Base-by-base conservation (phyloP, 768 basidiomycete genomes). In the Lentinus brumalis region DNA sequence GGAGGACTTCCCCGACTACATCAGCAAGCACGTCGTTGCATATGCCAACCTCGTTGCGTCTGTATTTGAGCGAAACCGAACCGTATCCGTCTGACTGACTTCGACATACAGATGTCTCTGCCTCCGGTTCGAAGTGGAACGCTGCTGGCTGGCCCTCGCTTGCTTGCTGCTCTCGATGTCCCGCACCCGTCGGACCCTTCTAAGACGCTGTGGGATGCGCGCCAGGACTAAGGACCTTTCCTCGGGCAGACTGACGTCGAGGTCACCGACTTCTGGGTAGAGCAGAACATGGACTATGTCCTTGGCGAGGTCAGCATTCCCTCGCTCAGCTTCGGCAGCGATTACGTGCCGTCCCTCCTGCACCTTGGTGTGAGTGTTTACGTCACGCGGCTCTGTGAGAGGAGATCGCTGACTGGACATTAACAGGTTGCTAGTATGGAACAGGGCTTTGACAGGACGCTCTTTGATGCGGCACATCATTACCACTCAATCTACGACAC, bases 341-440 rank as follows among this genome's bases (percentile, higher is more conserved):
- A 98, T 73, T 98, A 81, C 64, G 97, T 96, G 1, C 88, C 92
- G 12, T 97, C 98, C 78, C 74, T 98, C 67, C 92, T 98, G 73
- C 79, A 86, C 40, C 79, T 88, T 57, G 89, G 89, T 3, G 82
- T 89, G 54, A 76, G 84, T 50, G 61, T 67, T 9, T 59, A 4
- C 67, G 21, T 9, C 15, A 3, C 10, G 47, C 30, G 2, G 2
- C 67, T 73, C 57, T 61, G 9, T 74, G 12, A 2, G 30, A 16
- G n/a, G 14, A 15, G n/a, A 16, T 32, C 8, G 41, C 52, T 61
- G n/a, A 53, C 52, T 60, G 82, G 70, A 78, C 81, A 71, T 58
- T 49, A 32, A 8, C 46, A 77, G 75, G 64, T 76, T 42, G 73
- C 77, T 2, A 77, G 78, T 50, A 63, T 70, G 53, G 69, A 78